A percentile compares a stretch with the other conserved stretches of the same genome.
Conservation (phyloP, 352 stramenopile species). For the Phytophthora uliginosa region DNA sequence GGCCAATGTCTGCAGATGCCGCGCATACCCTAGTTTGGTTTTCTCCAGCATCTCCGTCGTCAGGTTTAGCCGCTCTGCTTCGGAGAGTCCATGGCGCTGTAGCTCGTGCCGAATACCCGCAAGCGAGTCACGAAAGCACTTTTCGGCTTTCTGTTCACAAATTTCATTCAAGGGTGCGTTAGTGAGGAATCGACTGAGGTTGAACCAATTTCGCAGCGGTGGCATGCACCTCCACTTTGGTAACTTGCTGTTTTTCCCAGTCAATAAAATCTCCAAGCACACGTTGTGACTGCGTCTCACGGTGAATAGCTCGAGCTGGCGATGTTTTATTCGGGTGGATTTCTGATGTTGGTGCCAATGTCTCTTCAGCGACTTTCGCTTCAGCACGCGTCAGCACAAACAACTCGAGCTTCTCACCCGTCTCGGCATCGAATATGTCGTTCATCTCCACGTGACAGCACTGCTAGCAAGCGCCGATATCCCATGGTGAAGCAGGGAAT, state of each 20-base stretch:
- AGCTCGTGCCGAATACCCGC: conserved; percentile 61
- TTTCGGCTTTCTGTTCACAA: conserved; percentile 55
- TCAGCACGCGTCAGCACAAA: conserved; percentile 14
- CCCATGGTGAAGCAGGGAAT: background rate
- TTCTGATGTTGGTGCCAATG: background rate
- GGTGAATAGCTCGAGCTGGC: conserved; percentile 31
- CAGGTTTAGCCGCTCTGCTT: conserved; percentile 39
- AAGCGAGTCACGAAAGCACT: conserved; percentile 59
- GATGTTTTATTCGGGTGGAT: background rate
- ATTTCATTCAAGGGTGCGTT: background rate
- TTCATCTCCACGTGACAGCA: conserved; percentile 11
- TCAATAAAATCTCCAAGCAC: conserved; percentile 56
- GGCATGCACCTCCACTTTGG: conserved; percentile 54
- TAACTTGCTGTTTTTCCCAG: conserved; percentile 61
- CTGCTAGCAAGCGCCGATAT: background rate
- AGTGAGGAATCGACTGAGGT: background rate
- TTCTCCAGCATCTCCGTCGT: conserved; percentile 72
- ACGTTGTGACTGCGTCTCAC: conserved; percentile 69
- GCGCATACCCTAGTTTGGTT: conserved; percentile 67
- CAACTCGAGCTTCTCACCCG: conserved; percentile 61
- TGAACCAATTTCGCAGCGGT: background rate
- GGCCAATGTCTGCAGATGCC: conserved; percentile 62
- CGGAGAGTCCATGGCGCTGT: conserved; percentile 50
- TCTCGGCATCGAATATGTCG: conserved; percentile 74
- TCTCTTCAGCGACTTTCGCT: background rate